Percentiles rank a stretch among this genome's conserved stretches.
These are phyloP conservation scores for Ceratocystis albifundus DNA, from an alignment of 2,329 filamentous ascomycete genomes.

Conservation along the genomic window DNA sequence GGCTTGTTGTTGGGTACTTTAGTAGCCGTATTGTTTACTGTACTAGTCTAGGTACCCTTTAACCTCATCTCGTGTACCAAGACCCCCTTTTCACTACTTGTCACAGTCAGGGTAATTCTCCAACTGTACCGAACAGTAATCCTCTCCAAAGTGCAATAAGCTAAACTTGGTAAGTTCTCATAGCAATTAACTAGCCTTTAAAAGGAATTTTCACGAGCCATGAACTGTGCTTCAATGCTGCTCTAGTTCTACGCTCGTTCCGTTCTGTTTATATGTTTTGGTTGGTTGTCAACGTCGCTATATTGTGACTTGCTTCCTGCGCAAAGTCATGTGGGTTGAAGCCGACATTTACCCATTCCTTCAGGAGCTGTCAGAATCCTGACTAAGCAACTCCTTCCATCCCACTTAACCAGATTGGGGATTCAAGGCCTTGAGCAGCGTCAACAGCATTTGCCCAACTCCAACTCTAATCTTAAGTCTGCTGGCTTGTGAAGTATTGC, in stretches of 20 bases:
- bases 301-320: neutral
- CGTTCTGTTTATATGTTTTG: neutral
- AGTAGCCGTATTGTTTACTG: neutral
- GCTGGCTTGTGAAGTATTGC: neutral
- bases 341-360: neutral
- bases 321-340: neutral
- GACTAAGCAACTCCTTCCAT: neutral
- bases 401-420: no score
- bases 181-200: neutral
- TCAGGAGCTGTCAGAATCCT: neutral
- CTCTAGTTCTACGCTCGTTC: neutral
- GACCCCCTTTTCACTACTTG: neutral
- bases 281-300: neutral
- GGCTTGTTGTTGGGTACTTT: neutral
- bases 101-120: neutral
- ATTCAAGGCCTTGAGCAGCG: neutral
- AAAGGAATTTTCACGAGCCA: neutral
- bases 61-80: neutral
- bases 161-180: no score
- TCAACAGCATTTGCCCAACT: neutral
- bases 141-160: neutral
- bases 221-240: slow-evolving; percentile 2
- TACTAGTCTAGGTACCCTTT: slow-evolving; percentile 3
- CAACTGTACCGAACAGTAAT: neutral
- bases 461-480: slow-evolving; percentile 1